A percentile compares a stretch with the other conserved stretches of the same genome.
Conservation (phyloP, 805 yeast species). For the Babjeviella inositovora region DNA sequence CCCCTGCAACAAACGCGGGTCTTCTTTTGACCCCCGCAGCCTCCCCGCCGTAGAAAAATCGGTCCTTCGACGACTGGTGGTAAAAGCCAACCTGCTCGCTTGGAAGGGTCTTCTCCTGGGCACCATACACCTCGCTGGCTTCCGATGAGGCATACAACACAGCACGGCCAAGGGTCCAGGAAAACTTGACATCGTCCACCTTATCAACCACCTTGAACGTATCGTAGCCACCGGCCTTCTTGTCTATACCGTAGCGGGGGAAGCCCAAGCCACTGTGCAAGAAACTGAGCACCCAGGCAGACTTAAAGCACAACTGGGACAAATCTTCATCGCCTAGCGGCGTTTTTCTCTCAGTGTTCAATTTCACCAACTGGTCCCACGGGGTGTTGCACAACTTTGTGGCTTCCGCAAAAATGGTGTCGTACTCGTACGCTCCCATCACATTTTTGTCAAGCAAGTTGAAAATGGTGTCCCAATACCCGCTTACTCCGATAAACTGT, state of each 20-base stretch:
- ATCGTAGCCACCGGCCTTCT: conserved; percentile 9
- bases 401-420: conserved; percentile 23
- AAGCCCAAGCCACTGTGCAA: conserved; percentile 47
- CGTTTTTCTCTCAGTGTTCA: conserved; percentile 11
- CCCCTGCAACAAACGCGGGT: conserved; percentile 17
- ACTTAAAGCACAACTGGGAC: conserved; percentile 40
- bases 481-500: conserved; percentile 49
- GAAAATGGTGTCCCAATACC: conserved; percentile 49
- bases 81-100: conserved; percentile 21
- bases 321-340: conserved; percentile 22
- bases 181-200: conserved; percentile 22
- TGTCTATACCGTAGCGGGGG: conserved; percentile 30
- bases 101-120: conserved; percentile 7
- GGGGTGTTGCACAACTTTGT: conserved; percentile 26
- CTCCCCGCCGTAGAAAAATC: conserved; percentile 40
- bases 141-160: conserved; percentile 44
- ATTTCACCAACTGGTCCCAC: conserved; percentile 15
- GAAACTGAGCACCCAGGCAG: conserved; percentile 40
- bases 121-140: conserved; percentile 22
- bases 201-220: conserved; percentile 26
- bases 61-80: conserved; percentile 27
- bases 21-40: conserved; percentile 17
- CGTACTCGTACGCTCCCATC: conserved; percentile 25
- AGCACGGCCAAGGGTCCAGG: conserved; percentile 49
- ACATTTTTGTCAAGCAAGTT: conserved; percentile 17